These are phyloP conservation scores for Leucosporidium yakuticum DNA, from an alignment of 768 basidiomycete species.

Conservation along the genomic window DNA sequence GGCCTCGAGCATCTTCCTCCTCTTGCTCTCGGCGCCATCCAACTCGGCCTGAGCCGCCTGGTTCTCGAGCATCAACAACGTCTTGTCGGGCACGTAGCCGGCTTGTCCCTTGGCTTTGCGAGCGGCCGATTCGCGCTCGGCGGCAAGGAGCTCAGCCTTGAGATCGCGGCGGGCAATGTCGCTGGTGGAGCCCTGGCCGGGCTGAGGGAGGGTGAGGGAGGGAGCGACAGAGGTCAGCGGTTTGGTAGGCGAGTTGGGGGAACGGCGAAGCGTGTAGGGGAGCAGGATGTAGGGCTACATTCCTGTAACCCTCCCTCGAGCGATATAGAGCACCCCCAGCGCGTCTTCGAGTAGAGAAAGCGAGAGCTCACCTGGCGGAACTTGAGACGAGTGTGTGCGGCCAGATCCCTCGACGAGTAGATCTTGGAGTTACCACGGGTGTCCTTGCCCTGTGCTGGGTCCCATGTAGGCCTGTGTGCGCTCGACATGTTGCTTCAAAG, in stretches of 20 bases:
- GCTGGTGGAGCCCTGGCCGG: conserved; percentile 72
- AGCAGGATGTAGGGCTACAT: background rate
- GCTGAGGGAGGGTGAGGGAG: conserved; percentile 55
- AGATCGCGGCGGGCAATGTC: conserved; percentile 78
- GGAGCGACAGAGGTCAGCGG: background rate
- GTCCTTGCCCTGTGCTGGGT: conserved; percentile 88
- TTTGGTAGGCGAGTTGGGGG: background rate
- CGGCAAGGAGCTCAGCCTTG: conserved; percentile 69
- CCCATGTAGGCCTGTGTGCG: conserved; percentile 86
- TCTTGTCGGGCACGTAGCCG: conserved; percentile 47
- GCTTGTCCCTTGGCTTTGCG: conserved; percentile 88
- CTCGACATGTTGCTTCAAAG: conserved; percentile 15
- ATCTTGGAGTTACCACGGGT: conserved; percentile 87
- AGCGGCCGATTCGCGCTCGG: conserved; percentile 78
- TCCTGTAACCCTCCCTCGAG: background rate
- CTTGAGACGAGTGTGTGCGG: conserved; percentile 93
- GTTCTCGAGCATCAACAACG: conserved; percentile 42
- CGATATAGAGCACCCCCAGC: background rate
- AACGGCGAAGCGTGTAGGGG: too few species aligned
- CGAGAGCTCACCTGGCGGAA: conserved; percentile 60
- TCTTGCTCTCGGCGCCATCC: conserved; percentile 65
- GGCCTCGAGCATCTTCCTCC: conserved; percentile 79
- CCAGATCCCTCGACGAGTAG: conserved; percentile 88
- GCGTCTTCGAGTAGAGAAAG: background rate
- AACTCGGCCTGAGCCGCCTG: conserved; percentile 48